Base-by-base conservation (phyloP, 106 monocot species). In the Hemerocallis citrina region DNA sequence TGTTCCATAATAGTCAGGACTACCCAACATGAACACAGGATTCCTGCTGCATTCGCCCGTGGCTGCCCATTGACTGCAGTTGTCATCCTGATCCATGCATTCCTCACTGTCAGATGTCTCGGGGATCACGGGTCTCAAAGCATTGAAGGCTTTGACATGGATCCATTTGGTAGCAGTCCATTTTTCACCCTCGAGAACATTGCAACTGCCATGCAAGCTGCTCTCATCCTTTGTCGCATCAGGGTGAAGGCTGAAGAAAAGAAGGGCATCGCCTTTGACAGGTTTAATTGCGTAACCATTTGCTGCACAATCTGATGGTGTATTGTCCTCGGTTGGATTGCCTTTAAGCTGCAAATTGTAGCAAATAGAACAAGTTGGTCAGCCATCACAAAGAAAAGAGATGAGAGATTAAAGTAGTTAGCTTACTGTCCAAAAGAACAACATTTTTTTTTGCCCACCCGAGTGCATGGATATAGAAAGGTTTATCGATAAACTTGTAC, bases 81-180 rank as follows among this genome's bases (percentile, higher is more conserved):
- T 79, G 7, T 76, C 72, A 49, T 82, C 85, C 59, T 85, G 82
- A 63, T 91, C 90, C 3, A 74, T 77, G 74, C 85, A 91, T 25
- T 76, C 79, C 25, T 39, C 59, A 17, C n/a, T n/a, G 5, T 52
- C 74, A 17, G n/a, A n/a, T n/a, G n/a, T n/a, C n/a, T 63, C 34
- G 8, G 65, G 24, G 22, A 25, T 33, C 19, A 37, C 0, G 2
- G 28, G 24, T 41, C 59, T 55, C 39, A 14, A 4, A 12, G 23
- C 11, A 7, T 54, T 21, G 40, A 71, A 25, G 4, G 66, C 36
- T 31, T 70, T 74, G 34, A 43, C 58, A 41, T 71, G 71, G 47
- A 91, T 82, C 71, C 71, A 46, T 71, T 86, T 91, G 31, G 49
- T 72, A 6, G 79, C 90, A 3, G 65, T 37, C 90, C 85, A 91